Evolutionary conservation across 1,284 basidiomycete genomes (phyloP), one percentile per base, ranked within the genome.

Genomic region (Earliella scabrosa): DNA sequence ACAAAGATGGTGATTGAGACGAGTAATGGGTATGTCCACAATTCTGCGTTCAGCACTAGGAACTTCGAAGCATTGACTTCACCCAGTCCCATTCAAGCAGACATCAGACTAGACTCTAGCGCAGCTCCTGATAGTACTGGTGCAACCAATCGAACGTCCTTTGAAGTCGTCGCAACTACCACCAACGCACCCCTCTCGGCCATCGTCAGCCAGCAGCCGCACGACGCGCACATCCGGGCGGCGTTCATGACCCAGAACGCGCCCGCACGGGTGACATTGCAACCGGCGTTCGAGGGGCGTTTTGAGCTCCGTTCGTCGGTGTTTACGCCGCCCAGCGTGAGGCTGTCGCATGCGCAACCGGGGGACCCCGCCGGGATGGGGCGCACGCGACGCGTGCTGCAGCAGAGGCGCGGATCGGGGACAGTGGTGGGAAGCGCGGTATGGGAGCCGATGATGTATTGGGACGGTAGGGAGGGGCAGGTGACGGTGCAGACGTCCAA

Each of bases 221-320:
- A 74, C 27, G 68, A 75, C 52, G 77, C 76, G 9, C 52, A 64
- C 13, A 67, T 81, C 36, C 29, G 61, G 50, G 60, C 76, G 51
- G 54, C 63, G 2, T 74, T 48, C 7, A 54, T 59, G n/a, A 74
- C 78, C 18, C 57, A 68, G 5, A 61, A 73, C 16, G 69, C 67
- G 5, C 66, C 60, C 1, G 68, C 73, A 2, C 45, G 63, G 20
- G 71, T 77, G 13, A 48, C 60, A 26, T 68, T 81, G 4, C 70
- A 76, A 47, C 52, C 63, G 29, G 71, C 78, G 1, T 81, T 73
- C 56, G 76, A 84, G 55, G 82, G 79, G 8, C 55, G 52, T 1
- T 80, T 79, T 63, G 60, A 60, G 16, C 60, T 74, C 48, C 41
- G 61, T 38, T 70, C 73, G 29, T 54, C 56, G 13, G 13, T n/a